A percentile compares a stretch with the other conserved stretches of the same genome.
Conservation (phyloP, 352 stramenopile species). For the Pythium apleroticum region DNA sequence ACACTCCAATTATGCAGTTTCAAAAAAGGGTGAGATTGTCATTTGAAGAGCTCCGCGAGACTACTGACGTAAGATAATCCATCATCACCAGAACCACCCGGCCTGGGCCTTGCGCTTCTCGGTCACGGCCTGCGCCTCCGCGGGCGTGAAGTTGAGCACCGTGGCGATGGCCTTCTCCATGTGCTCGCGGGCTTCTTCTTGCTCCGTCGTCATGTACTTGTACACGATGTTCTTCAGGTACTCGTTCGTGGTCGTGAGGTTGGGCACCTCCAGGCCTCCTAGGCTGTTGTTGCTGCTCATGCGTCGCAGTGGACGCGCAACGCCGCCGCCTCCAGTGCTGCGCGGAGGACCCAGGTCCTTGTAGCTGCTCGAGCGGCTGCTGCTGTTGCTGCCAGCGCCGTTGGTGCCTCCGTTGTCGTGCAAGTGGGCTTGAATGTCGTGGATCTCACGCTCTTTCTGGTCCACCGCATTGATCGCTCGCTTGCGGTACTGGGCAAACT, state of each 20-base stretch:
- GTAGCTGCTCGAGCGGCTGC: slow-evolving; percentile 45
- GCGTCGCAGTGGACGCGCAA: slow-evolving; percentile 42
- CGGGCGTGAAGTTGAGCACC: slow-evolving; percentile 80
- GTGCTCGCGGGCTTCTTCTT: slow-evolving; percentile 82
- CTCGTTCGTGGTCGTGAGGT: slow-evolving; percentile 82
- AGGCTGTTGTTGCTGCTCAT: slow-evolving; percentile 83
- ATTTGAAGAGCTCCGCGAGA: not conserved
- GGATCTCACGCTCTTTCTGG: slow-evolving; percentile 81
- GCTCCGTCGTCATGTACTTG: slow-evolving; percentile 90
- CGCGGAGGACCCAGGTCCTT: slow-evolving; percentile 32
- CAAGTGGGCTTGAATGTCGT: slow-evolving; percentile 63
- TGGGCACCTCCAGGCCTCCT: slow-evolving; percentile 77
- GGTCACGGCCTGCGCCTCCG: slow-evolving; percentile 61
- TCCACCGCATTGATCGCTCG: slow-evolving; percentile 76
- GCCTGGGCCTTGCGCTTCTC: slow-evolving; percentile 56
- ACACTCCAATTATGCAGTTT: slow-evolving; percentile 6
- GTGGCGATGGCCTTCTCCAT: slow-evolving; percentile 90
- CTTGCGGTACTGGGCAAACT: slow-evolving; percentile 82
- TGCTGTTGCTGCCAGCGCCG: slow-evolving; percentile 24
- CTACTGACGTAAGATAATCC: slow-evolving; percentile 13
- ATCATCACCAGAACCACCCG: slow-evolving; percentile 70
- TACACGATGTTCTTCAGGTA: slow-evolving; percentile 92
- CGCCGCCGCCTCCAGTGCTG: slow-evolving; percentile 22
- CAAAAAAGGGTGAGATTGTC: not conserved
- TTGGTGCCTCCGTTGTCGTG: slow-evolving; percentile 37